A percentile compares a stretch with the other conserved stretches of the same genome.
These are phyloP conservation scores for Letharia lupina DNA, from an alignment of 495 filamentous ascomycete genomes.

Conservation along the genomic window DNA sequence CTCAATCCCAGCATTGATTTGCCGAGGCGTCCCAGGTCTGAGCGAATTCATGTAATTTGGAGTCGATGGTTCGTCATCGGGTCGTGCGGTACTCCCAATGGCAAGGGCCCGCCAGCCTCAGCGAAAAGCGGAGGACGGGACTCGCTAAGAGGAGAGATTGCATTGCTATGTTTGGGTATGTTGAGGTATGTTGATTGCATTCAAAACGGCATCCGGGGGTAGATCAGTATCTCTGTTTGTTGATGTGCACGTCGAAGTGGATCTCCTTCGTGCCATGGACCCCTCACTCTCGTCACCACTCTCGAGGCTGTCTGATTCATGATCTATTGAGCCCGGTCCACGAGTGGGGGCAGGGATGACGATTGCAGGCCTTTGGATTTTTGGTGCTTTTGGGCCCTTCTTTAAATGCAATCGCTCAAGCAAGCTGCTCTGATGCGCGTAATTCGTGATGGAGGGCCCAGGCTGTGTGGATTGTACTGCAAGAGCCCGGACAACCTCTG, in stretches of 20 bases:
- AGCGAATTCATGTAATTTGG: not conserved
- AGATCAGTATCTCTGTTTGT: slow-evolving; percentile 9
- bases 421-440: slow-evolving; percentile 8
- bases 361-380: slow-evolving; percentile 48
- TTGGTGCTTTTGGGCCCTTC: slow-evolving; percentile 23
- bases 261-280: not conserved
- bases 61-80: not conserved
- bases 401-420: slow-evolving; percentile 28
- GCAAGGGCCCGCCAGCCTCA: not conserved
- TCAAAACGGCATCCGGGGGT: slow-evolving; percentile 17
- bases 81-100: not conserved
- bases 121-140: not conserved
- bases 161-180: slow-evolving; percentile 8
- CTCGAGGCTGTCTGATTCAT: slow-evolving; percentile 1
- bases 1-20: not conserved
- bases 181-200: slow-evolving; percentile 15
- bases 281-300: slow-evolving; percentile 1
- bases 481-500: slow-evolving; percentile 26
- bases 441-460: not conserved
- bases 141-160: not conserved
- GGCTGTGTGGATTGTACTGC: slow-evolving; percentile 4
- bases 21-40: not conserved
- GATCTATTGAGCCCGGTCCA: not conserved
- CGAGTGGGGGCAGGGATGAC: slow-evolving; percentile 61
- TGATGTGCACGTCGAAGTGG: slow-evolving; percentile 1